These are phyloP conservation scores for Kodamaea hsintzibuensis DNA, from an alignment of 805 yeast species.

Conservation along the genomic window DNA sequence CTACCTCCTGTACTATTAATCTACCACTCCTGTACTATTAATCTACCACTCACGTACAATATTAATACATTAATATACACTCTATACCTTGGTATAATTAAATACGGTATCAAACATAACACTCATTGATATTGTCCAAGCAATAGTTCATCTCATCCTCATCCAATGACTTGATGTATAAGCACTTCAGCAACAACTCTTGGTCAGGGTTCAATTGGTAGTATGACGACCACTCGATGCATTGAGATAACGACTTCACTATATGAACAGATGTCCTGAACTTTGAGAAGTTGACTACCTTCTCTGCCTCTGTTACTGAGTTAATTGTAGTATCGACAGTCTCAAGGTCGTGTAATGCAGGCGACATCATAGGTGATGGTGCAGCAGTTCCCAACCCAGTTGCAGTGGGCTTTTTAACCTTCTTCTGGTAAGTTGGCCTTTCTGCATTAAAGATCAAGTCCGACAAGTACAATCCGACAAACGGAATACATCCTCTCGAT, in stretches of 20 bases:
- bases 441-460: slow-evolving; percentile 79
- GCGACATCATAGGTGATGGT: slow-evolving; percentile 1
- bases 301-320: slow-evolving; percentile 24
- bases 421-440: slow-evolving; percentile 42
- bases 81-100: neutral
- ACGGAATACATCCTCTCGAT: slow-evolving; percentile 82
- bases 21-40: neutral
- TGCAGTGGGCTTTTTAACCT: neutral
- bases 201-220: slow-evolving; percentile 57
- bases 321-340: slow-evolving; percentile 13
- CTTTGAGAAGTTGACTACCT: slow-evolving; percentile 72
- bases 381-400: neutral
- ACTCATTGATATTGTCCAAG: slow-evolving; percentile 14
- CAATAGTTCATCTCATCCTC: slow-evolving; percentile 66
- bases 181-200: slow-evolving; percentile 77
- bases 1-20: neutral
- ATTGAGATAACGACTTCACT: slow-evolving; percentile 72
- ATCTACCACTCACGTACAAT: neutral
- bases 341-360: slow-evolving; percentile 8
- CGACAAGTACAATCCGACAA: slow-evolving; percentile 80
- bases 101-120: neutral
- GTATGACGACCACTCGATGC: slow-evolving; percentile 81
- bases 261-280: slow-evolving; percentile 74
- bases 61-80: slow-evolving; percentile 5
- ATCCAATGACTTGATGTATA: slow-evolving; percentile 72